These are phyloP conservation scores for Pseudocercospora vitis DNA, from an alignment of 2,329 filamentous ascomycete genomes.

Conservation along the genomic window DNA sequence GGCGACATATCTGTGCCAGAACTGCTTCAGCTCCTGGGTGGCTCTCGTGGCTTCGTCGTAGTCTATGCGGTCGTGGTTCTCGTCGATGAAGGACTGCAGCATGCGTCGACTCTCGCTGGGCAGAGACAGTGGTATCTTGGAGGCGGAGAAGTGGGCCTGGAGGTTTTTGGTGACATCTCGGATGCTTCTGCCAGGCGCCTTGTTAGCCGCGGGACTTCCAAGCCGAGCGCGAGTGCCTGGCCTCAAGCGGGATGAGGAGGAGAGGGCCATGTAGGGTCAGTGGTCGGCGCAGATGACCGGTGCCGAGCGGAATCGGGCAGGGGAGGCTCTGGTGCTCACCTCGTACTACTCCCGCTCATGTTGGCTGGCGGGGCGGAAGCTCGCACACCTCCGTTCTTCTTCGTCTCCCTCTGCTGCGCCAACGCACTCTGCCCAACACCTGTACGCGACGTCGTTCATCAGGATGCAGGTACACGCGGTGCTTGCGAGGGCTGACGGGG, in stretches of 20 bases:
- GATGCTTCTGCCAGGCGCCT: constrained; percentile 42
- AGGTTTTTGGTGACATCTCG: constrained; percentile 52
- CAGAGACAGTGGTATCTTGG: constrained; percentile 55
- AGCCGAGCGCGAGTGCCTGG: constrained; percentile 9
- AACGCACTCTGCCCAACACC: neutral
- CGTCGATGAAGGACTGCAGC: constrained; percentile 59
- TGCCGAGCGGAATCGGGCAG: neutral
- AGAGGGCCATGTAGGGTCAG: neutral
- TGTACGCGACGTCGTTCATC: neutral
- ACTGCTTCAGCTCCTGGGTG: constrained; percentile 65
- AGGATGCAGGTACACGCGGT: constrained; percentile 1
- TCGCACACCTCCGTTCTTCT: neutral
- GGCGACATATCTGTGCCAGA: constrained; percentile 66
- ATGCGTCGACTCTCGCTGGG: constrained; percentile 55
- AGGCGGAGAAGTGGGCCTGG: constrained; percentile 45
- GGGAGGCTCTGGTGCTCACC: constrained; percentile 6
- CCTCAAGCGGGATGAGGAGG: constrained; percentile 2
- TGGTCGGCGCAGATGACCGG: neutral
- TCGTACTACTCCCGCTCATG: constrained; percentile 1
- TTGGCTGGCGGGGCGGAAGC: neutral
- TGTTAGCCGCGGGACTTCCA: constrained; percentile 19
- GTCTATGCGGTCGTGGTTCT: constrained; percentile 55
- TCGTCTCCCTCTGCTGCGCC: constrained; percentile 1
- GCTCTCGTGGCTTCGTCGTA: constrained; percentile 69
- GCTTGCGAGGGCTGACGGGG: neutral